These are phyloP conservation scores for Ophiostoma triangulosporum DNA, from an alignment of 2,329 filamentous ascomycete genomes.

Conservation along the genomic window DNA sequence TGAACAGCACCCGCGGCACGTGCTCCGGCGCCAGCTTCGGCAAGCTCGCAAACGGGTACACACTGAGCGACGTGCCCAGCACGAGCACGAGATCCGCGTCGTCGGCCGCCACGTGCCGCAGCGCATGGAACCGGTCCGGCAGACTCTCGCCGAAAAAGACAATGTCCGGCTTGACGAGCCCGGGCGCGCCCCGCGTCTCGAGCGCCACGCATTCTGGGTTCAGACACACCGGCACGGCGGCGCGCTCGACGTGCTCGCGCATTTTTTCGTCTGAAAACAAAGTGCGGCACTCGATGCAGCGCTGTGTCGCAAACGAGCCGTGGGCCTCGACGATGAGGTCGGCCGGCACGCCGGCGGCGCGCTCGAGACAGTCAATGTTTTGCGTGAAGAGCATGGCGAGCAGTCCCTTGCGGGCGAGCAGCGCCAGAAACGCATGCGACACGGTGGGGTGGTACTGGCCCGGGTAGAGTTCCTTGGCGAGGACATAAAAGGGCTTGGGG, in stretches of 20 bases:
- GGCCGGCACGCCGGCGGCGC: slow-evolving; percentile 67
- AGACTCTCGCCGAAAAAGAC: slow-evolving; percentile 70
- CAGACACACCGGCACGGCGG: slow-evolving; percentile 57
- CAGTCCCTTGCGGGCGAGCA: slow-evolving; percentile 67
- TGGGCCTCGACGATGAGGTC: slow-evolving; percentile 86
- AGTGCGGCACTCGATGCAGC: slow-evolving; percentile 75
- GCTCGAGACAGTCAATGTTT: slow-evolving; percentile 93
- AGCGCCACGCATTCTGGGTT: not conserved
- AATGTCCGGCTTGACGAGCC: slow-evolving; percentile 85
- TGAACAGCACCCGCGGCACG: slow-evolving; percentile 72
- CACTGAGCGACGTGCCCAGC: slow-evolving; percentile 16
- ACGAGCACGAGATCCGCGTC: slow-evolving; percentile 25
- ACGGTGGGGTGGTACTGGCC: slow-evolving; percentile 81
- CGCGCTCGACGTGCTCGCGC: slow-evolving; percentile 51
- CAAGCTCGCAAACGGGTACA: slow-evolving; percentile 72
- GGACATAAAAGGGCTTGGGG: slow-evolving; percentile 79
- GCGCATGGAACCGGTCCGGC: slow-evolving; percentile 50
- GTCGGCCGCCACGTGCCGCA: slow-evolving; percentile 33
- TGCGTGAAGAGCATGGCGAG: slow-evolving; percentile 86
- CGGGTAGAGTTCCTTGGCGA: slow-evolving; percentile 85
- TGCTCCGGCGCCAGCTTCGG: slow-evolving; percentile 48
- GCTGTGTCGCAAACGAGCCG: slow-evolving; percentile 82
- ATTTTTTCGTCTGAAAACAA: slow-evolving; percentile 65
- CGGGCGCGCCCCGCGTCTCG: slow-evolving; percentile 40
- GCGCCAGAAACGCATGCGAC: slow-evolving; percentile 74